These are phyloP conservation scores for Diaporthe citriasiana DNA, from an alignment of 2,329 filamentous ascomycete genomes.

Conservation along the genomic window DNA sequence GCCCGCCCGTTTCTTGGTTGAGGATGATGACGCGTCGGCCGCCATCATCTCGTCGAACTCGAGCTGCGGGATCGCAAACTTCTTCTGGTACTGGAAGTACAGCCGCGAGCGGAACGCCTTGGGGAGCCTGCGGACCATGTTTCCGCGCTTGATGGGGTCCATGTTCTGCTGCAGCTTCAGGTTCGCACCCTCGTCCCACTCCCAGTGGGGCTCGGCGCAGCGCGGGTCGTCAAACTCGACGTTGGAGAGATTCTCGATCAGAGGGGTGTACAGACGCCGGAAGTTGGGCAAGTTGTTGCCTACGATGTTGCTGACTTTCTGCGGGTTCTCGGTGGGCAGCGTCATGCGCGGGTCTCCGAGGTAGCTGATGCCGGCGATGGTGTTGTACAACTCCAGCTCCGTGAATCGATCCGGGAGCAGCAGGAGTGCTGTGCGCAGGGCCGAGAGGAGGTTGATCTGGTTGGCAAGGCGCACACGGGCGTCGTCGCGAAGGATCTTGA, in stretches of 20 bases:
- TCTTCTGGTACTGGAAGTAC: conserved; percentile 95
- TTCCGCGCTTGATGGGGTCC: conserved; percentile 89
- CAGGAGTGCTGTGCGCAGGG: conserved; percentile 88
- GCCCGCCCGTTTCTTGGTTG: conserved; percentile 13
- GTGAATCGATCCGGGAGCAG: conserved; percentile 88
- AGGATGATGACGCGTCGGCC: conserved; percentile 76
- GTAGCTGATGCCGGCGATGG: conserved; percentile 93
- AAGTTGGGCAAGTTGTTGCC: conserved; percentile 92
- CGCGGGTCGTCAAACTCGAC: conserved; percentile 80
- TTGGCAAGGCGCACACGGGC: conserved; percentile 93
- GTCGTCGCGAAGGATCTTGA: conserved; percentile 96
- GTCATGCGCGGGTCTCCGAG: conserved; percentile 97
- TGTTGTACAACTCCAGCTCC: conserved; percentile 88
- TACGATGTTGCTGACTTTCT: conserved; percentile 95
- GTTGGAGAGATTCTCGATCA: conserved; percentile 92
- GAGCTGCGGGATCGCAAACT: conserved; percentile 85
- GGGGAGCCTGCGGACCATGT: conserved; percentile 95
- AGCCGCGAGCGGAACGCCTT: conserved; percentile 88
- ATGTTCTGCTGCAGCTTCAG: conserved; percentile 87
- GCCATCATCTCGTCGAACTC: conserved; percentile 91
- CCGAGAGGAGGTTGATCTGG: conserved; percentile 94
- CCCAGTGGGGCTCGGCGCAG: conserved; percentile 71
- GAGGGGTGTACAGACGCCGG: conserved; percentile 88
- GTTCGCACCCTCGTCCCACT: conserved; percentile 73
- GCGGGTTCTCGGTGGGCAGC: conserved; percentile 88